Base-by-base conservation (phyloP, 78 protist genomes). In the Speleostelium caveatum region DNA sequence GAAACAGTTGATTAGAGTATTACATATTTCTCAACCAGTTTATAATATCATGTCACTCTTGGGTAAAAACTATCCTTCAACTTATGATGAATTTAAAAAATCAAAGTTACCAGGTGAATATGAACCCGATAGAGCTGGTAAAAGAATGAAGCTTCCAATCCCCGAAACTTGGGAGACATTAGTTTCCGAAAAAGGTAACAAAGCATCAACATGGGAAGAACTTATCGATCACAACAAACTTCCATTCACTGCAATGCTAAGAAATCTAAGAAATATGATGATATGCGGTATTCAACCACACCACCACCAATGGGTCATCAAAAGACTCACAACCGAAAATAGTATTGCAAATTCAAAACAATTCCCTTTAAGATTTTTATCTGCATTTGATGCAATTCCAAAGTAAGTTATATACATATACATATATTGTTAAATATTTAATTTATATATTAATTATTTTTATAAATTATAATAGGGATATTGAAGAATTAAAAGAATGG, bases 191-290 rank as follows among this genome's bases (percentile, higher is more conserved):
- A 75, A 85, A 58, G 98, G 98, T 39, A 96, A 96, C 94, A 85
- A 39, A 3, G 59, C 92, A 21, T 56, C 33, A 5, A 73, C 95
- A 21, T 96, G 98, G 98, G 95, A 94, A 55, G 86, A 75, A 38
- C 87, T 96, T 33, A 71, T 95, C 63, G 83, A 86, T 53, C 26
- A 36, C 26, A 32, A 73, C 42, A 92, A 94, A 71, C 83, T 96
- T 26, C 98, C 98, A 22, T 96, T 93, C 76, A 96, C 93, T 96
- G 98, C 98, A 36, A 95, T 96, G 98, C 79, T 96, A 21, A 93
- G 98, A 67, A 96, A 96, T 61, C 68, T 96, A 19, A 76, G 97
- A 60, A 96, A 95, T 92, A 51, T 96, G 87, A 80, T 96, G 63
- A 33, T 67, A 10, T 56, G 93, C 22, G 95, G 94, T 61, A 21